A percentile compares a stretch with the other conserved stretches of the same genome.
These are phyloP conservation scores for Cladosporium velox DNA, from an alignment of 2,329 filamentous ascomycete genomes.

Conservation along the genomic window DNA sequence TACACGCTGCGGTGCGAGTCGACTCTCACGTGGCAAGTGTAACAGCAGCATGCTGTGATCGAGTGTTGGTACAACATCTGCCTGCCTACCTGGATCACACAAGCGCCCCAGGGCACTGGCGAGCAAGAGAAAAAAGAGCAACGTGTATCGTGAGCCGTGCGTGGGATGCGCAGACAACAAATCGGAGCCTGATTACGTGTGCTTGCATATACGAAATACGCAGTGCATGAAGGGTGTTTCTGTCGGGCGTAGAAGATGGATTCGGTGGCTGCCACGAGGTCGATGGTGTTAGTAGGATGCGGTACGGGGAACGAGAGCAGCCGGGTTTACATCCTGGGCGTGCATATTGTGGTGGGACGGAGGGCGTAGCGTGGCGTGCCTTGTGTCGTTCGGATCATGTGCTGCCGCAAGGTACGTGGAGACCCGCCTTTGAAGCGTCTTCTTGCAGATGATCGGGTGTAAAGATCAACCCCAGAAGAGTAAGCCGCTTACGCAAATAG, in stretches of 20 bases:
- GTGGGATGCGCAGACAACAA: not conserved
- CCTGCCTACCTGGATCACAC: not conserved
- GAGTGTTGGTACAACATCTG: constrained; percentile 2
- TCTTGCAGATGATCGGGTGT: not conserved
- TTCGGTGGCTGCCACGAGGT: constrained; percentile 19
- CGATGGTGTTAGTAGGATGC: not conserved
- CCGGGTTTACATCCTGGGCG: not conserved
- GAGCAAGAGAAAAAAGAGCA: not conserved
- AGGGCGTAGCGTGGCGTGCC: not conserved
- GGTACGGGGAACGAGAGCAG: constrained; percentile 2
- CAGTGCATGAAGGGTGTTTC: not conserved
- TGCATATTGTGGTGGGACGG: not conserved
- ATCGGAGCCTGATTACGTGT: not conserved
- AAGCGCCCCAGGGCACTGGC: not conserved
- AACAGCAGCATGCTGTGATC: not conserved
- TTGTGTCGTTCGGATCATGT: constrained; percentile 3
- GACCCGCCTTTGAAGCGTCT: not conserved
- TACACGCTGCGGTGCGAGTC: not conserved
- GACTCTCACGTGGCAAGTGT: constrained; percentile 1
- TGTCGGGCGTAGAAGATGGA: not conserved
- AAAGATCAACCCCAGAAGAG: not conserved
- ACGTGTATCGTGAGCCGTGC: not conserved
- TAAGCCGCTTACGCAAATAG: not conserved
- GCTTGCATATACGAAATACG: not conserved
- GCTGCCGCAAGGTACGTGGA: constrained; percentile 1